A percentile compares a stretch with the other conserved stretches of the same genome.
Conservation (phyloP, 768 basidiomycete genomes). For the Rhodosporidiobolus odoratus region DNA sequence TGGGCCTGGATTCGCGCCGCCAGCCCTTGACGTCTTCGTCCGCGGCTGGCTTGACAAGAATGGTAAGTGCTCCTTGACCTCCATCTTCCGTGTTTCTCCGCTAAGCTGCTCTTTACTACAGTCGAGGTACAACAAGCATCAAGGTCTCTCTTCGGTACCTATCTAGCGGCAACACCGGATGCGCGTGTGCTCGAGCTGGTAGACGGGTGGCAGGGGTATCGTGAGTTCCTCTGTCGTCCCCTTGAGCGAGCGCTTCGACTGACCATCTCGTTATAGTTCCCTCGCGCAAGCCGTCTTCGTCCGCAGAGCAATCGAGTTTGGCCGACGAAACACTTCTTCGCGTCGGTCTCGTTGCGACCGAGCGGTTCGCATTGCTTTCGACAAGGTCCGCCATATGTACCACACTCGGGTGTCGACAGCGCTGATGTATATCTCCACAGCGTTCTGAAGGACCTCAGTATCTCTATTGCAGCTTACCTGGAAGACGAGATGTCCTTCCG, state of each 20-base stretch:
- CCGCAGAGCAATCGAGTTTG: conserved; percentile 51
- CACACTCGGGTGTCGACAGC: not conserved
- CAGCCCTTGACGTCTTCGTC: conserved; percentile 69
- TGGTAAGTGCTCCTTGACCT: conserved; percentile 50
- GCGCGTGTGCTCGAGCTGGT: conserved; percentile 54
- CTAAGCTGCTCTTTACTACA: conserved; percentile 40
- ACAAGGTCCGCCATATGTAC: conserved; percentile 55
- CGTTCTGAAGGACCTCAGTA: conserved; percentile 73
- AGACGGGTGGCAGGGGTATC: conserved; percentile 10
- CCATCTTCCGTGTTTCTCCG: not conserved
- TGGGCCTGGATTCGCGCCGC: conserved; percentile 59
- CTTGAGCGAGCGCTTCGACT: not conserved
- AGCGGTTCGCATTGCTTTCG: conserved; percentile 70
- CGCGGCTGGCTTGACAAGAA: conserved; percentile 69
- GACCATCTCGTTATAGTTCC: conserved; percentile 1
- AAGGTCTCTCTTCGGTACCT: conserved; percentile 69
- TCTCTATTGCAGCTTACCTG: conserved; percentile 71
- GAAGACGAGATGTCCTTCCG: conserved; percentile 57
- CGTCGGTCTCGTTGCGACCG: conserved; percentile 73
- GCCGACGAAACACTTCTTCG: conserved; percentile 69
- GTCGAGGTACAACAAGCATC: conserved; percentile 73
- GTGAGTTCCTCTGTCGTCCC: not conserved
- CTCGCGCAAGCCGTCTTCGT: not conserved
- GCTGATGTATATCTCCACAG: conserved; percentile 49
- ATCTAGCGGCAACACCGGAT: conserved; percentile 63